phyloP scores from a whole-genome alignment of 257 asterid genomes.

The Solanum chmielewskii region DNA sequence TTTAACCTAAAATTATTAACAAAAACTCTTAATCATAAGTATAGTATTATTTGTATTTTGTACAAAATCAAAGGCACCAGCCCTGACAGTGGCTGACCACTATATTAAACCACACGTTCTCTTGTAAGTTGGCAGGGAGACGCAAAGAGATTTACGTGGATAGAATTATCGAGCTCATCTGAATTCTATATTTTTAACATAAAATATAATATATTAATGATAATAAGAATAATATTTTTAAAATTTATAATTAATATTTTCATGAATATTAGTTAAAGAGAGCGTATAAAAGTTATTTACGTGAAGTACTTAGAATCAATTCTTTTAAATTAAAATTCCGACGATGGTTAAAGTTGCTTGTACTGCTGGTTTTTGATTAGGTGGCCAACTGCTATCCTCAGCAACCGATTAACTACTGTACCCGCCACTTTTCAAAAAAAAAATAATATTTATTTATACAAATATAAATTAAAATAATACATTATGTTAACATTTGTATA shows the following conservation, averaged over 20 bases:
- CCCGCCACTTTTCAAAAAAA: constrained; percentile 35
- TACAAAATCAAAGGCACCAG: neutral
- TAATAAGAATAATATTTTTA: too few species aligned
- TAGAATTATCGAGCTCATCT: too few species aligned
- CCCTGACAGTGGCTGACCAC: neutral
- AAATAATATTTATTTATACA: neutral
- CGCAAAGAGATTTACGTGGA: neutral
- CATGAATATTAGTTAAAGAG: too few species aligned
- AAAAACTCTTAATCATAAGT: neutral
- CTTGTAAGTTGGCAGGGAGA: neutral
- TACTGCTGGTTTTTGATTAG: constrained; percentile 9
- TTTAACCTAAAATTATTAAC: too few species aligned
- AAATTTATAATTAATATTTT: too few species aligned
- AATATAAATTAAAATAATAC: neutral
- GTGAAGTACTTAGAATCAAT: too few species aligned
- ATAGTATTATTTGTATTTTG: neutral
- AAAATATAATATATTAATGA: too few species aligned
- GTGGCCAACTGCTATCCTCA: constrained; percentile 11
- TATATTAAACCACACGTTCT: neutral
- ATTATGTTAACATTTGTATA: neutral
- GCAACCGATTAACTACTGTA: constrained; percentile 13
- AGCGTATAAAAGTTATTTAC: too few species aligned
- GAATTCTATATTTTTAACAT: too few species aligned
- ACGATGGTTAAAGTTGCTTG: neutral
- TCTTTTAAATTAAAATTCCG: neutral